Evolutionary conservation across 768 basidiomycete genomes (phyloP), one percentile per base, ranked within the genome.

Genomic region (Psilocybe tampanensis): DNA sequence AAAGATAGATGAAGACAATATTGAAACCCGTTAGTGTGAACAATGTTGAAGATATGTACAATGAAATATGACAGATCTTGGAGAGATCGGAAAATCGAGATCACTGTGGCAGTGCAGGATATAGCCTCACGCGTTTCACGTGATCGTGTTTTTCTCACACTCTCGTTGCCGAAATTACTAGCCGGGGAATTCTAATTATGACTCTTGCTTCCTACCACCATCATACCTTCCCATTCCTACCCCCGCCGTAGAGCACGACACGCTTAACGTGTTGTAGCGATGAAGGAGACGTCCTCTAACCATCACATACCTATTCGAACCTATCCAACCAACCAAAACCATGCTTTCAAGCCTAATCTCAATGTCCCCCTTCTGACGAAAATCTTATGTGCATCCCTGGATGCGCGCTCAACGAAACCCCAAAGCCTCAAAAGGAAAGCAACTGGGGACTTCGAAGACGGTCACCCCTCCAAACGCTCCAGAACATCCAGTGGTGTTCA

Each of bases 291-390:
- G 4, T 26, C 17, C 17, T 48, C 47, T 24, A n/a, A 33, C 19
- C 47, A 48, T 48, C 47, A 23, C 15, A n/a, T 48, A 33, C 29
- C 26, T 33, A 18, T 48, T 48, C 47, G 47, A n/a, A 48, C 47
- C n/a, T 48, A 48, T 15, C 47, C 47, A n/a, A 48, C 21, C 12
- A 48, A 48, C 47, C 47, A 48, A n/a, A 48, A 48, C 29, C 15
- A 18, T 4, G 29, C 47, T 33, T 48, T 48, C 32, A 33, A 17
- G 19, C 47, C 47, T 7, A 48, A 48, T 48, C 7, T 48, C 47
- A 48, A 48, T 19, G 29, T 48, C 29, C 26, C 47, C 15, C 47
- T 48, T 17, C 19, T 48, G 47, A 48, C 47, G 19, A 48, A 18
- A 33, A 29, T 48, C n/a, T 18, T 48, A 29, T 33, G 21, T 17